Evolutionary conservation across 2,329 filamentous ascomycete species (phyloP).

Genomic region (Diaporthe vaccinii): DNA sequence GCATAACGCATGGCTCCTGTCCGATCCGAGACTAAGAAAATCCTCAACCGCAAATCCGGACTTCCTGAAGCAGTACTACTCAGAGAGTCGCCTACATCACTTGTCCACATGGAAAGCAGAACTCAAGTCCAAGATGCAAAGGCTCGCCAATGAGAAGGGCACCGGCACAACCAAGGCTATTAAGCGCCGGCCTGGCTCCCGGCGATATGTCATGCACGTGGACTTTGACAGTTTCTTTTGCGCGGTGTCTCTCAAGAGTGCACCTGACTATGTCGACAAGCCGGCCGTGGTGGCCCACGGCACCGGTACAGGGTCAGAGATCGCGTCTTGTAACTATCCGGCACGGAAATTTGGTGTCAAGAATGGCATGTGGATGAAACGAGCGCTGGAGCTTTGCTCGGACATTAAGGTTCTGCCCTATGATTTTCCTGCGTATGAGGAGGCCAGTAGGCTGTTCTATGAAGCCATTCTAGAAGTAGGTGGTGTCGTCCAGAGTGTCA

Average conservation of each 20-base stretch:
- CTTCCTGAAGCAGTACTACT: slow-evolving; percentile 94
- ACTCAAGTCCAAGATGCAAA: slow-evolving; percentile 89
- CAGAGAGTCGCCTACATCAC: slow-evolving; percentile 94
- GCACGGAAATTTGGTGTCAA: slow-evolving; percentile 89
- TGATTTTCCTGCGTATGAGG: slow-evolving; percentile 94
- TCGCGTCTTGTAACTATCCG: slow-evolving; percentile 97
- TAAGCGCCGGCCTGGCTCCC: slow-evolving; percentile 71
- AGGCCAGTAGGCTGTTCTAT: slow-evolving; percentile 90
- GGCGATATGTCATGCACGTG: slow-evolving; percentile 92
- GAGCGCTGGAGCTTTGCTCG: slow-evolving; percentile 84
- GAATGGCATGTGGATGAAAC: slow-evolving; percentile 99
- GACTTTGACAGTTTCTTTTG: slow-evolving; percentile 99
- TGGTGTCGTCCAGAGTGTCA: slow-evolving; percentile 93
- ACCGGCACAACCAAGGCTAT: slow-evolving; percentile 55
- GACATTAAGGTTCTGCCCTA: slow-evolving; percentile 93
- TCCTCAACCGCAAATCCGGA: slow-evolving; percentile 93
- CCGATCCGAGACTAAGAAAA: slow-evolving; percentile 87
- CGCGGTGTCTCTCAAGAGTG: slow-evolving; percentile 84
- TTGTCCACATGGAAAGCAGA: slow-evolving; percentile 97
- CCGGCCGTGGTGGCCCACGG: slow-evolving; percentile 93
- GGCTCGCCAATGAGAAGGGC: slow-evolving; percentile 78
- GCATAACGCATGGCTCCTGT: slow-evolving; percentile 87
- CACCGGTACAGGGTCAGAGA: slow-evolving; percentile 87
- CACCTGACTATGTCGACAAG: slow-evolving; percentile 81
- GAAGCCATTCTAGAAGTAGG: slow-evolving; percentile 83